A percentile compares a stretch with the other conserved stretches of the same genome.
Evolutionary conservation across 805 yeast genomes (phyloP).

Genomic region (Metschnikowia lochheadii): DNA sequence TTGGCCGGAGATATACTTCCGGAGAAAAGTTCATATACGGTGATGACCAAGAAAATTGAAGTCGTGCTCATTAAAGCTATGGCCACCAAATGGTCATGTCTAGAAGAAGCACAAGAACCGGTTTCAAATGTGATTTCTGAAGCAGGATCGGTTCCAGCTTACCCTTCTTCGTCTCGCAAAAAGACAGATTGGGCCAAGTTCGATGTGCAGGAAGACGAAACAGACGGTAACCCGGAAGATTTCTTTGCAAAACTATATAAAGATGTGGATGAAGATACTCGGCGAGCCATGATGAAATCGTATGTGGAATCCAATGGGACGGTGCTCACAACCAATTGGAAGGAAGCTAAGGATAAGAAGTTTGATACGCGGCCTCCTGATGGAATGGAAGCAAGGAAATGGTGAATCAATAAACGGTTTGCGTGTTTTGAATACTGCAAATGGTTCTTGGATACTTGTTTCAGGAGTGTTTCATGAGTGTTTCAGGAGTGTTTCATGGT

Average conservation of each 20-base stretch:
- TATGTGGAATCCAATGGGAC: constrained; percentile 94
- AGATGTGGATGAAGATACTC: constrained; percentile 81
- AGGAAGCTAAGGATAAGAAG: constrained; percentile 62
- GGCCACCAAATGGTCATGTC: constrained; percentile 49
- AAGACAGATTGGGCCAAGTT: constrained; percentile 65
- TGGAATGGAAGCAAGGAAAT: constrained; percentile 59
- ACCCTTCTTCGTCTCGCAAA: constrained; percentile 64
- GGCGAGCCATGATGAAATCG: constrained; percentile 95
- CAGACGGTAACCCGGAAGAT: constrained; percentile 47
- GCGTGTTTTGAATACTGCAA: too few relatives aligned
- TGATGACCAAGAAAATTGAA: constrained; percentile 75
- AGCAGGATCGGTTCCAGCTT: constrained; percentile 22
- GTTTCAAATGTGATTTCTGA: background rate
- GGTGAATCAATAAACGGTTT: constrained; percentile 31
- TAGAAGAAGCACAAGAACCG: constrained; percentile 37
- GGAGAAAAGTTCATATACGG: constrained; percentile 39
- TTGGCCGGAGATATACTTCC: constrained; percentile 50
- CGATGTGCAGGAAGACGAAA: constrained; percentile 43
- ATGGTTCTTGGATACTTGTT: too few relatives aligned
- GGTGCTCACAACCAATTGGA: constrained; percentile 90
- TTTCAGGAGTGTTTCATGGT: too few relatives aligned
- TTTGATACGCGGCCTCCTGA: constrained; percentile 73
- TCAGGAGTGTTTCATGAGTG: too few relatives aligned
- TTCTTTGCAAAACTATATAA: constrained; percentile 74
- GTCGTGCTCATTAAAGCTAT: constrained; percentile 49